Conservation (phyloP, 2,329 filamentous ascomycete species). For the Colletotrichum sp. region DNA sequence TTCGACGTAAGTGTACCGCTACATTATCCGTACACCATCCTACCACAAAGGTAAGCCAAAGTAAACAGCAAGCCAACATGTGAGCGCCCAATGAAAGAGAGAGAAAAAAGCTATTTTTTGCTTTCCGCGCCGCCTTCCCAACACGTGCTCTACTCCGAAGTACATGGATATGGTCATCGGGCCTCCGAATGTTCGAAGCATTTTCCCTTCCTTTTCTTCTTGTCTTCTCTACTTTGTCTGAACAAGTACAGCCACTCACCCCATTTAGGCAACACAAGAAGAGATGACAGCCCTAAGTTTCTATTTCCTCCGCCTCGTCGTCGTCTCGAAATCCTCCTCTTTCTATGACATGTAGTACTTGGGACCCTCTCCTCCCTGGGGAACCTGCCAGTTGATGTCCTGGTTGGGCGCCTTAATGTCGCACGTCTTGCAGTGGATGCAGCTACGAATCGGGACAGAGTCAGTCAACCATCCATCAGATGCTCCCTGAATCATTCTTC, state of each 20-base stretch:
- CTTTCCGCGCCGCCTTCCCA: neutral
- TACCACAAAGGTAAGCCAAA: neutral
- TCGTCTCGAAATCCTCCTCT: neutral
- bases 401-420: constrained; percentile 98
- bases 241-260: neutral
- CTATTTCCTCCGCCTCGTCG: neutral
- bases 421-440: constrained; percentile 99
- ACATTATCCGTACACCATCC: neutral
- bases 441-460: constrained; percentile 57
- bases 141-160: neutral
- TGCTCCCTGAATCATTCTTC: neutral
- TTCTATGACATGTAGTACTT: constrained; percentile 74
- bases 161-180: neutral
- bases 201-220: neutral
- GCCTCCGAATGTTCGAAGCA: neutral
- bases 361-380: constrained; percentile 84
- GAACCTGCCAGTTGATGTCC: constrained; percentile 97
- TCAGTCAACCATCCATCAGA: neutral
- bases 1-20: neutral
- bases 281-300: neutral
- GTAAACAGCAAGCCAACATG: neutral
- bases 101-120: neutral
- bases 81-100: neutral
- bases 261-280: neutral
- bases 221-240: neutral